These are phyloP conservation scores for Tricholoma saponaceum DNA, from an alignment of 768 basidiomycete genomes.

Conservation along the genomic window DNA sequence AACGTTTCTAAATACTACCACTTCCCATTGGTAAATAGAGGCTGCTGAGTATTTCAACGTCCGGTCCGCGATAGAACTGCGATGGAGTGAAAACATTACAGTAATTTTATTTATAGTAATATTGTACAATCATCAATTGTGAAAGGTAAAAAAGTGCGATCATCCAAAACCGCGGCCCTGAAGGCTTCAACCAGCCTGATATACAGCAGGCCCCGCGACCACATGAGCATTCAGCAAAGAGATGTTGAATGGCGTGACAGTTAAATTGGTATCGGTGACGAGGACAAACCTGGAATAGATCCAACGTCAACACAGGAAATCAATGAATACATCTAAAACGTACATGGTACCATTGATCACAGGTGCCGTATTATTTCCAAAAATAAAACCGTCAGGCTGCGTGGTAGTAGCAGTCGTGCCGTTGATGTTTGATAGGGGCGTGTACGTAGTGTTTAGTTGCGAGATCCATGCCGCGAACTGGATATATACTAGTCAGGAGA, in stretches of 20 bases:
- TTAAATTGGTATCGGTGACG: conserved; percentile 41
- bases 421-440: conserved; percentile 38
- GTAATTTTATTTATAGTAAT: background rate
- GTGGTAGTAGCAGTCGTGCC: conserved; percentile 40
- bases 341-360: conserved; percentile 52
- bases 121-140: background rate
- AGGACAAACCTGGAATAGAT: conserved; percentile 38
- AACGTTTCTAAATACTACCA: too few relatives aligned
- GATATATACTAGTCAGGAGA: conserved; percentile 1
- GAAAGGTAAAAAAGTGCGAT: background rate
- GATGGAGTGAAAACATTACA: background rate
- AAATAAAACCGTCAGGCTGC: conserved; percentile 49
- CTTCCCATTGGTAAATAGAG: too few relatives aligned
- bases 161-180: background rate
- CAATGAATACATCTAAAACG: conserved; percentile 5
- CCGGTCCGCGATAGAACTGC: background rate
- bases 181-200: conserved; percentile 10
- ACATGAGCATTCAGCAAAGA: conserved; percentile 47
- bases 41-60: too few relatives aligned
- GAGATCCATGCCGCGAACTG: conserved; percentile 56
- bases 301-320: background rate
- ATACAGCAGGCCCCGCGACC: conserved; percentile 52
- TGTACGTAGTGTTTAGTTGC: conserved; percentile 59
- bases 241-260: conserved; percentile 53
- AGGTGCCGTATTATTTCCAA: conserved; percentile 30